Evolutionary conservation across 2,329 filamentous ascomycete species (phyloP), one percentile per base, ranked within the genome.

Genomic region (Clonostachys rosea): DNA sequence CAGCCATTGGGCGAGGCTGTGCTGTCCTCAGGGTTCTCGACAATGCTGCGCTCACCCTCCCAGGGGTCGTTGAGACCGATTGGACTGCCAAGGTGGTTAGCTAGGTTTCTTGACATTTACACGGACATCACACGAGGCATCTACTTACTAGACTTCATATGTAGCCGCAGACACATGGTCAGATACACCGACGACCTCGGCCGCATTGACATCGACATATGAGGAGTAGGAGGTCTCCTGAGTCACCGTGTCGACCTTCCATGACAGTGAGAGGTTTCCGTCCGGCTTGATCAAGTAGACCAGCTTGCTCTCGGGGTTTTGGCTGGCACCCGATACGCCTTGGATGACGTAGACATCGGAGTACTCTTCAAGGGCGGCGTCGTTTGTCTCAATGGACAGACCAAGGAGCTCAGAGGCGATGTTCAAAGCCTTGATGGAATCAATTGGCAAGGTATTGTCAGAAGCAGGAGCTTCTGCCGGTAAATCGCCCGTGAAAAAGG

Each of bases 181-280:
- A 60, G 79, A 72, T 14, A 76, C 69, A n/a, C 77, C 74, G 47
- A 67, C 72, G 49, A 73, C 64, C 16, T 79, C 56, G 39, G 70
- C 68, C 39, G 64, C 64, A 9, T 59, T 57, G 6, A 73, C 73
- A 50, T 79, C 71, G 39, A 78, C 68, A 54, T 79, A 79, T 5
- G 73, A 70, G 40, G 76, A 58, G 24, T 79, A 66, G 73, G 74
- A 79, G 58, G 77, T 72, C 52, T 70, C 67, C n/a, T 66, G 51
- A 43, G 78, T 59, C 45, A 78, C 74, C 4, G 75, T 79, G 64
- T 79, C 74, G n/a, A 79, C 62, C 56, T 74, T 67, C 76, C 75
- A 80, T 2, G 72, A 64, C 33, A 78, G 61, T 11, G 66, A 66
- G 12, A 79, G 62, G 5, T 56, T 60, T 42, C 68, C 69, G 40